phyloP scores from a whole-genome alignment of 2,329 filamentous ascomycete species.

The Aspergillus cejpii region DNA sequence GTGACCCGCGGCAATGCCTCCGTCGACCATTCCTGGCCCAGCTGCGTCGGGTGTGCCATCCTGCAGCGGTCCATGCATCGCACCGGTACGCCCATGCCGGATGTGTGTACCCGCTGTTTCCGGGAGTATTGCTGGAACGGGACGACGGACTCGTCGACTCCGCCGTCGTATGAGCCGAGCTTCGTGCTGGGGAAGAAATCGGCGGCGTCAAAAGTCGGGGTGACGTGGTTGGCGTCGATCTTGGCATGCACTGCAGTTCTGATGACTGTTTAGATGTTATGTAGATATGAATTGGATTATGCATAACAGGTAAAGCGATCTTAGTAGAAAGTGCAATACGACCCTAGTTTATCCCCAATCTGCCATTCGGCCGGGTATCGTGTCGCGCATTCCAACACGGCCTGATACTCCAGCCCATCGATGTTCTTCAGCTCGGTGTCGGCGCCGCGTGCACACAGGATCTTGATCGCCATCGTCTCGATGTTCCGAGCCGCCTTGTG shows the following conservation, averaged over 20 bases:
- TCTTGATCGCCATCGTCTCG: too few species aligned
- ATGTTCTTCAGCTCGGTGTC: too few species aligned
- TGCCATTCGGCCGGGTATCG: too few species aligned
- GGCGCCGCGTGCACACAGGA: too few species aligned
- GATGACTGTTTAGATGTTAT: background rate
- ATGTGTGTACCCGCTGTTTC: slow-evolving; percentile 71
- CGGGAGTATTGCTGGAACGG: slow-evolving; percentile 87
- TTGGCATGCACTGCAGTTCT: background rate
- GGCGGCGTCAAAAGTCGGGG: background rate
- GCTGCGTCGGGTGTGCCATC: slow-evolving; percentile 83
- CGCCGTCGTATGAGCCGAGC: slow-evolving; percentile 40
- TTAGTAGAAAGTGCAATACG: too few species aligned
- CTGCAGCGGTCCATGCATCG: slow-evolving; percentile 67
- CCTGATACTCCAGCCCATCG: too few species aligned
- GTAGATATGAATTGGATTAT: too few species aligned
- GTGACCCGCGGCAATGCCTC: slow-evolving; percentile 79
- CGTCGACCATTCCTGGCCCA: slow-evolving; percentile 65
- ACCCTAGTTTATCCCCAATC: too few species aligned
- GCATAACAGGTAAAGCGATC: too few species aligned
- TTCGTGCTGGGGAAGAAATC: background rate
- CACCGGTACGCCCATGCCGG: slow-evolving; percentile 62
- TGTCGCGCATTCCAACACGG: too few species aligned
- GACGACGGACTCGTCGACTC: slow-evolving; percentile 44
- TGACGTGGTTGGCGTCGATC: background rate
- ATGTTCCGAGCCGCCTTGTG: too few species aligned